A percentile compares a stretch with the other conserved stretches of the same genome.
These are phyloP conservation scores for Setomelanomma holmii DNA, from an alignment of 2,329 filamentous ascomycete genomes.

Conservation along the genomic window DNA sequence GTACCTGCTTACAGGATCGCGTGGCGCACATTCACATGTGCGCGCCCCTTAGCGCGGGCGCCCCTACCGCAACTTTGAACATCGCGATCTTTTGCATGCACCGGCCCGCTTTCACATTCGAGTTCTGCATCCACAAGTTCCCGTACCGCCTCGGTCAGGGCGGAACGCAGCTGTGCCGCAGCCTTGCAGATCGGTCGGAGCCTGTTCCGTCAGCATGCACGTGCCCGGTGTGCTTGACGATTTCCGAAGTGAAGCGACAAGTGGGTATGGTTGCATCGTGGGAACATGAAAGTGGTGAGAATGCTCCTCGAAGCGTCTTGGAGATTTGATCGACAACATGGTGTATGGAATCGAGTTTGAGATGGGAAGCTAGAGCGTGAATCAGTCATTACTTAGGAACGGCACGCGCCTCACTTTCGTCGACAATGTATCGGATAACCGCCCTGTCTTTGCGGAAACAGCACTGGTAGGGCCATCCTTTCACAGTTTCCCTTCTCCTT, in stretches of 20 bases:
- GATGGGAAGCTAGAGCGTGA: neutral
- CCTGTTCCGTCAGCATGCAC: neutral
- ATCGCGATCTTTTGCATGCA: neutral
- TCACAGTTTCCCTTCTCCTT: slow-evolving; percentile 51
- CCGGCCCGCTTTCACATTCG: neutral
- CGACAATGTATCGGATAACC: neutral
- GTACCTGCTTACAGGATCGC: neutral
- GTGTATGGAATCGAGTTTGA: neutral
- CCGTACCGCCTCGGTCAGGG: too few species aligned
- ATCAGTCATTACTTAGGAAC: neutral
- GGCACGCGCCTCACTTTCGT: neutral
- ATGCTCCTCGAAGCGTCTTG: neutral
- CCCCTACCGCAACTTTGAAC: neutral
- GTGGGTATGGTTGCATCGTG: neutral
- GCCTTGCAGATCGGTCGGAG: neutral
- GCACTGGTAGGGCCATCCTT: neutral
- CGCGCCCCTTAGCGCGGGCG: neutral
- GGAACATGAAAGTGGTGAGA: neutral
- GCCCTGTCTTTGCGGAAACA: neutral
- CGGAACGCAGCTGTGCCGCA: neutral
- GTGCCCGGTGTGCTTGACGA: neutral
- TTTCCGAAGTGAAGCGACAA: neutral
- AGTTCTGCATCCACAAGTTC: neutral
- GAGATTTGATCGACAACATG: neutral
- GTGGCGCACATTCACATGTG: neutral